Evolutionary conservation across 805 yeast genomes (phyloP).

Genomic region (Phaffomyces antillensis): DNA sequence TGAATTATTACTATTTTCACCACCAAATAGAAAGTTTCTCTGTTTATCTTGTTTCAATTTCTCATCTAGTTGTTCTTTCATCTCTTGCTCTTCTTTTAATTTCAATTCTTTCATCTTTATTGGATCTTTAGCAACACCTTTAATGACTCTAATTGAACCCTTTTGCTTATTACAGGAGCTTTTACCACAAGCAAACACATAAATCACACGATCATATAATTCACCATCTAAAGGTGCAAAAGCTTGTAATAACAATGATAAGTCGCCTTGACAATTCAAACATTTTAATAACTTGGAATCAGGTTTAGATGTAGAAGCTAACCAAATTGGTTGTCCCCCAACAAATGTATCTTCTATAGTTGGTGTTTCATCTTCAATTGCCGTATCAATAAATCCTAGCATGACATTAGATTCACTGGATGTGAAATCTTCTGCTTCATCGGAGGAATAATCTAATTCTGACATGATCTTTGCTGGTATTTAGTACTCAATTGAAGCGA

Average conservation of each 20-base stretch:
- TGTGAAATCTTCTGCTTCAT: constrained; percentile 29
- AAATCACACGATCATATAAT: constrained; percentile 73
- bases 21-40: constrained; percentile 28
- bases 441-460: constrained; percentile 41
- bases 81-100: constrained; percentile 33
- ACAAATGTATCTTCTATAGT: constrained; percentile 63
- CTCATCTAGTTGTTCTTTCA: constrained; percentile 35
- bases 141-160: constrained; percentile 67
- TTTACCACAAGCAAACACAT: constrained; percentile 68
- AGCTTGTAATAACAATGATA: constrained; percentile 73
- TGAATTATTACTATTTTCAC: constrained; percentile 22
- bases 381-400: constrained; percentile 61
- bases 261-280: constrained; percentile 50
- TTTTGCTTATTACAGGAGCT: constrained; percentile 57
- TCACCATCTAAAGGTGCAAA: constrained; percentile 69
- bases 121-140: constrained; percentile 67
- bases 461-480: background rate
- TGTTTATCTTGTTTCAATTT: constrained; percentile 35
- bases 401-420: constrained; percentile 32
- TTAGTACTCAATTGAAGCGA: background rate
- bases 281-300: constrained; percentile 48
- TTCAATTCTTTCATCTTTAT: constrained; percentile 33
- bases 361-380: constrained; percentile 39
- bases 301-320: constrained; percentile 55
- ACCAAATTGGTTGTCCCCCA: constrained; percentile 77